phyloP scores from a whole-genome alignment of 192 early-diverging fungal genomes.

The Jimgerdemannia lactiflua region DNA sequence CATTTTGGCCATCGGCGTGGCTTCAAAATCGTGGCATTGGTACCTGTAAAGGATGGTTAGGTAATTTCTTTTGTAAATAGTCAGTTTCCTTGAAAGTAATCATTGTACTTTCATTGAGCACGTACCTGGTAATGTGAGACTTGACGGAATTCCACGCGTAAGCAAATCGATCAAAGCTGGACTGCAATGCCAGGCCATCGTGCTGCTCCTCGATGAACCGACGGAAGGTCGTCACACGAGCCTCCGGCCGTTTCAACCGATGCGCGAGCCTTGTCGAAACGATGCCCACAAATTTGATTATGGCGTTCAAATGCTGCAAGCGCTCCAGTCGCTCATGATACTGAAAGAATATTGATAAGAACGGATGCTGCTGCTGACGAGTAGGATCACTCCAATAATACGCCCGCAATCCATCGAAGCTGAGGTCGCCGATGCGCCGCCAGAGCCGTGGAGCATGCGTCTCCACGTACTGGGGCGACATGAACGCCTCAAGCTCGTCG shows the following conservation, averaged over 20 bases:
- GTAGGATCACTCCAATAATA: constrained; percentile 5
- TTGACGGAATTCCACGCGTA: constrained; percentile 11
- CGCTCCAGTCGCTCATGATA: constrained; percentile 3
- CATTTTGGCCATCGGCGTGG: not conserved
- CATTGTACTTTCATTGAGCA: not conserved
- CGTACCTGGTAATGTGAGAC: not conserved
- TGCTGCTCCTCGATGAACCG: constrained; percentile 5
- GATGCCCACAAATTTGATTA: constrained; percentile 13
- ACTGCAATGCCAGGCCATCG: not conserved
- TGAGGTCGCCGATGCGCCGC: not conserved
- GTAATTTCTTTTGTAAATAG: not conserved
- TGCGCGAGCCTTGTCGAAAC: constrained; percentile 3
- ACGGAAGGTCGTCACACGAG: constrained; percentile 1
- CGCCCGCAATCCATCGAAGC: constrained; percentile 1
- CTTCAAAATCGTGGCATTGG: constrained; percentile 16
- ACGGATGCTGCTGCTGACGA: not conserved
- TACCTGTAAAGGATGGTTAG: not conserved
- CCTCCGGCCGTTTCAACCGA: constrained; percentile 2
- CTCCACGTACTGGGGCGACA: not conserved
- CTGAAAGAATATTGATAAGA: constrained; percentile 12
- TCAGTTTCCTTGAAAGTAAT: not conserved
- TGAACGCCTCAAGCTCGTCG: constrained; percentile 5
- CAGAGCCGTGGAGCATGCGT: constrained; percentile 6
- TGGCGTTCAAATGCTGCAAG: constrained; percentile 6
- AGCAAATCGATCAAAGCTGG: constrained; percentile 7